Percentiles rank a stretch among this genome's conserved stretches.
Evolutionary conservation across 805 yeast species (phyloP).

Genomic region (Metschnikowia gelsemii): DNA sequence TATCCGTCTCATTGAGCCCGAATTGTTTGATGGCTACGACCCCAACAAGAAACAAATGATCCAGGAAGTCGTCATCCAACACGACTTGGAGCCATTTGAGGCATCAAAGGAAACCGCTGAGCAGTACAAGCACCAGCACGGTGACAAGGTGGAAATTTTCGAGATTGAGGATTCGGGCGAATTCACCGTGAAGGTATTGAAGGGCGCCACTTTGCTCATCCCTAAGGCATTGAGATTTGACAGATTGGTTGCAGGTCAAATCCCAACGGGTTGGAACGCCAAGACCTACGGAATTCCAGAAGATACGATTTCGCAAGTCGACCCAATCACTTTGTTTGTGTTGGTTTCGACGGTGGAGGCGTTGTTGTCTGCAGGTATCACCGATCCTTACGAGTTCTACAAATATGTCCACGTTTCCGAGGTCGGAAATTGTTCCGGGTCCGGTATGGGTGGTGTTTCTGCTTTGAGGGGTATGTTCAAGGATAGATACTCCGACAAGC

Average conservation of each 20-base stretch:
- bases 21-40: slow-evolving; percentile 88
- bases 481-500: slow-evolving; percentile 88
- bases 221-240: slow-evolving; percentile 84
- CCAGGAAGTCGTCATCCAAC: slow-evolving; percentile 96
- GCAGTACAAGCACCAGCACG: slow-evolving; percentile 91
- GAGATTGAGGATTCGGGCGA: slow-evolving; percentile 89
- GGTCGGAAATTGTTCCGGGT: slow-evolving; percentile 98
- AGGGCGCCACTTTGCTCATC: slow-evolving; percentile 87
- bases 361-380: slow-evolving; percentile 87
- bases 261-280: slow-evolving; percentile 99
- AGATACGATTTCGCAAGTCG: slow-evolving; percentile 91
- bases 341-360: slow-evolving; percentile 96
- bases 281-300: slow-evolving; percentile 92
- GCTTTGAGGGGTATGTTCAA: slow-evolving; percentile 98
- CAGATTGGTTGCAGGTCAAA: slow-evolving; percentile 86
- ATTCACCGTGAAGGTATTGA: slow-evolving; percentile 82
- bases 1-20: slow-evolving; percentile 95
- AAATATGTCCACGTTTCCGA: slow-evolving; percentile 97
- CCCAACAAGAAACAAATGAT: slow-evolving; percentile 90
- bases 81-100: slow-evolving; percentile 94
- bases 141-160: slow-evolving; percentile 88
- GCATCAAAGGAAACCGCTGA: slow-evolving; percentile 93
- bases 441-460: slow-evolving; percentile 99
- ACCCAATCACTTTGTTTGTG: slow-evolving; percentile 89
- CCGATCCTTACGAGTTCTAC: slow-evolving; percentile 98